phyloP scores from a whole-genome alignment of 345 rosid genomes.

The Arabidopsis arenosa region DNA sequence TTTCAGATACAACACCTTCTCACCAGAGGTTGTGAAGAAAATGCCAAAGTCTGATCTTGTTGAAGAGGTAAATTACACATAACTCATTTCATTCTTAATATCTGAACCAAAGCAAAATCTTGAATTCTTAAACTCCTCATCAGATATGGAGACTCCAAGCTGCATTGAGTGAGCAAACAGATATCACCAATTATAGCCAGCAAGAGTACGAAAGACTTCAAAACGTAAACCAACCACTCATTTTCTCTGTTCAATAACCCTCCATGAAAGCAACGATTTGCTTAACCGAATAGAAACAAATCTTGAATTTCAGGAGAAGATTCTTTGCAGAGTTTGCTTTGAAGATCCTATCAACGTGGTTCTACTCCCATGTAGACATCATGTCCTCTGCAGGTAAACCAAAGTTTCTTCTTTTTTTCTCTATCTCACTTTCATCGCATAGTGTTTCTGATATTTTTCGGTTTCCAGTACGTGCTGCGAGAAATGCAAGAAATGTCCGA shows the following conservation, averaged over 20 bases:
- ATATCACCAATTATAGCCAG: constrained; percentile 69
- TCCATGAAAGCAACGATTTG: constrained; percentile 2
- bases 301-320: constrained; percentile 70
- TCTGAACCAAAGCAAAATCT: constrained; percentile 3
- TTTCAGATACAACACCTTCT: constrained; percentile 79
- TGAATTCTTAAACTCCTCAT: constrained; percentile 10
- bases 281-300: constrained; percentile 18
- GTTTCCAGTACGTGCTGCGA: constrained; percentile 76
- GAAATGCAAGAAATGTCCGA: constrained; percentile 86
- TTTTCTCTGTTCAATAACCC: background rate
- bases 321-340: constrained; percentile 85
- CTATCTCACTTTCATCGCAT: background rate
- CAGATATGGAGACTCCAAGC: constrained; percentile 84
- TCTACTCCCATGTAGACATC: constrained; percentile 89
- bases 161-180: constrained; percentile 73
- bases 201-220: constrained; percentile 87
- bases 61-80: constrained; percentile 65
- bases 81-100: background rate
- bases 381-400: constrained; percentile 77
- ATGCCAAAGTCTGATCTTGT: constrained; percentile 81
- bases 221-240: constrained; percentile 55
- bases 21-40: constrained; percentile 80
- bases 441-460: background rate
- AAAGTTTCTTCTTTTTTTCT: background rate
- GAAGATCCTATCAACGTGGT: constrained; percentile 80